Evolutionary conservation across 1,284 basidiomycete genomes (phyloP), one percentile per base, ranked within the genome.

Genomic region (Erythrobasidium hasegawianum): DNA sequence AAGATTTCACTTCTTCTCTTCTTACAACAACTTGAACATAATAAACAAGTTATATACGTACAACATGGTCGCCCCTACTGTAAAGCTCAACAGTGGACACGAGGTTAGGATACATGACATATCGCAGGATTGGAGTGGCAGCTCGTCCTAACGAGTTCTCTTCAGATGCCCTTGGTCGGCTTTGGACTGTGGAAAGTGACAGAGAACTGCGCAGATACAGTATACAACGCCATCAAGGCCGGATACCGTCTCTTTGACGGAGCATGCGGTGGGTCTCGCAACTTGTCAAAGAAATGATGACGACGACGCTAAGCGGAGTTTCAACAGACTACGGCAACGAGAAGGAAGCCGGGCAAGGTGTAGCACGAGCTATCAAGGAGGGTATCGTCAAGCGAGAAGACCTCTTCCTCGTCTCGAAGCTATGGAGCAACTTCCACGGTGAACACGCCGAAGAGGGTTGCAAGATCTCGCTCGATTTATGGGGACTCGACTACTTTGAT

Each of bases 401-500:
- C 38, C 73, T 81, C 27, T 81, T 73, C 69, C 29, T 66, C 53
- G 52, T 53, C 33, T 64, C 70, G 47, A 73, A 89, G 84, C 80
- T 90, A 45, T 90, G 88, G 89, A 89, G 89, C 78, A 88, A 87
- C 5, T 87, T 86, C 80, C 87, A 89, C 75, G 83, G 84, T 43
- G 81, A 81, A 69, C 87, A 89, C 74, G 83, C 84, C 45, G 81
- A 81, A 69, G 84, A 87, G 60, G 73, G 83, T 9, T 78, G 83
- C 47, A 83, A 82, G 76, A 80, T 82, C 77, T 88, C 89, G 73
- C 83, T 90, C 33, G 78, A 77, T 2, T 81, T 84, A 71, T 90
- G 89, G 89, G 87, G 87, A 20, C 79, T 90, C 60, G 86, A 87
- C 50, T 88, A 74, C 70, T 76, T 75, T 68, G 74, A 75, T 59